These are phyloP conservation scores for Castanea sativa DNA, from an alignment of 306 rosid genomes.

Conservation along the genomic window DNA sequence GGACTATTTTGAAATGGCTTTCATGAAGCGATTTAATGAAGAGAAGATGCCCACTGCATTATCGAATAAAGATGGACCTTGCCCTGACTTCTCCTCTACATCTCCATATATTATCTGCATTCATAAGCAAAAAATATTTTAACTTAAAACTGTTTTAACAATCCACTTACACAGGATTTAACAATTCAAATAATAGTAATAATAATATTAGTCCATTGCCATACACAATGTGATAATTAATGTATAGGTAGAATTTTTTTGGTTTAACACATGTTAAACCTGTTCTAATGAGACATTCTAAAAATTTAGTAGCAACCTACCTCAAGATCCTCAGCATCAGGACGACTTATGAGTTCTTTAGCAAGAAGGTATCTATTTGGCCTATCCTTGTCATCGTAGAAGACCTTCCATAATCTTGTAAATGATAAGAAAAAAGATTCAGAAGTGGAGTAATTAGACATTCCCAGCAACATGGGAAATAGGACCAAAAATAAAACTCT, in stretches of 20 bases:
- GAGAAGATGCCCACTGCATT: conserved; percentile 79
- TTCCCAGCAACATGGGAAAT: background rate
- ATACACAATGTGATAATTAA: background rate
- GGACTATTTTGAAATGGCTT: conserved; percentile 49
- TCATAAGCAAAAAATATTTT: conserved; percentile 8
- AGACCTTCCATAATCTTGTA: conserved; percentile 87
- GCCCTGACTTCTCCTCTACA: conserved; percentile 51
- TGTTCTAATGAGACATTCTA: background rate
- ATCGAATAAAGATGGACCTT: conserved; percentile 61
- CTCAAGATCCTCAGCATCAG: conserved; percentile 87
- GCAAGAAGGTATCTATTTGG: conserved; percentile 86
- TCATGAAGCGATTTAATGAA: conserved; percentile 85
- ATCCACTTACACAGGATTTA: background rate
- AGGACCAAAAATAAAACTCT: background rate
- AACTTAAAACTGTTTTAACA: background rate
- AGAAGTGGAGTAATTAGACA: conserved; percentile 11
- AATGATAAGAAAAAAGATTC: conserved; percentile 17
- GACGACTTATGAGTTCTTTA: conserved; percentile 75
- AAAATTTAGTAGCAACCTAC: conserved; percentile 40
- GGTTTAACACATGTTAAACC: background rate
- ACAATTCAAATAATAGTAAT: background rate
- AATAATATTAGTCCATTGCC: background rate
- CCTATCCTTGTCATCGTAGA: conserved; percentile 85
- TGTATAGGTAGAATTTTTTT: background rate
- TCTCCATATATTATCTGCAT: conserved; percentile 68